Conservation (phyloP, 73 alveolate genomes). For the Durusdinium trenchii region DNA sequence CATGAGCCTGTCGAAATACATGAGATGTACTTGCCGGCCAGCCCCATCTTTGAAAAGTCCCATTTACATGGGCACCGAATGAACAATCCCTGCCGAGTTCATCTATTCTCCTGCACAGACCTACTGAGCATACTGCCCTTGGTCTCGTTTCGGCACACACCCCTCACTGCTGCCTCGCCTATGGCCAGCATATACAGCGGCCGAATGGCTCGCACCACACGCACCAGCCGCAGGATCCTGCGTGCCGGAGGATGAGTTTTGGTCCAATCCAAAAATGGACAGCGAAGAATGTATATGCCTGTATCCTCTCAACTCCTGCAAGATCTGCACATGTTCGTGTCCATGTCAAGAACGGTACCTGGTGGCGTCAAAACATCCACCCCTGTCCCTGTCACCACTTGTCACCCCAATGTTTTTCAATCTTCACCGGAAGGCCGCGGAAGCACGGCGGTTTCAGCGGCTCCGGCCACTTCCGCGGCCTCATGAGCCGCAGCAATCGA, state of each 20-base stretch:
- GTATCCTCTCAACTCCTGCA: neutral
- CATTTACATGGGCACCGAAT: neutral
- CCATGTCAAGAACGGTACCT: neutral
- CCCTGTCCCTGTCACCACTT: too few species aligned
- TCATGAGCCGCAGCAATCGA: constrained; percentile 53
- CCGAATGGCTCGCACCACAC: constrained; percentile 81
- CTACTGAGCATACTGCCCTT: neutral
- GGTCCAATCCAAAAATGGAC: too few species aligned
- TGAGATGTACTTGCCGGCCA: too few species aligned
- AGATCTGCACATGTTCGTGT: neutral
- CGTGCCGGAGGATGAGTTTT: neutral
- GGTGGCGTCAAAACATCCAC: neutral
- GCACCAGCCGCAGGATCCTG: constrained; percentile 61
- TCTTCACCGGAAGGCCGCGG: too few species aligned
- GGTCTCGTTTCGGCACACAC: neutral
- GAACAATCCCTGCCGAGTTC: neutral
- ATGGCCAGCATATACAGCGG: constrained; percentile 86
- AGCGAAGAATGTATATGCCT: too few species aligned
- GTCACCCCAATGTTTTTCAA: too few species aligned
- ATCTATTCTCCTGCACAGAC: neutral
- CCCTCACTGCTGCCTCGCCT: neutral
- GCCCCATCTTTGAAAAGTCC: neutral
- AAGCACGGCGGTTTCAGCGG: too few species aligned
- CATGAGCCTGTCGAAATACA: too few species aligned
- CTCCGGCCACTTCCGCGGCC: neutral